Evolutionary conservation across 2,329 filamentous ascomycete genomes (phyloP).

Genomic region (Diaporthe longicolla): DNA sequence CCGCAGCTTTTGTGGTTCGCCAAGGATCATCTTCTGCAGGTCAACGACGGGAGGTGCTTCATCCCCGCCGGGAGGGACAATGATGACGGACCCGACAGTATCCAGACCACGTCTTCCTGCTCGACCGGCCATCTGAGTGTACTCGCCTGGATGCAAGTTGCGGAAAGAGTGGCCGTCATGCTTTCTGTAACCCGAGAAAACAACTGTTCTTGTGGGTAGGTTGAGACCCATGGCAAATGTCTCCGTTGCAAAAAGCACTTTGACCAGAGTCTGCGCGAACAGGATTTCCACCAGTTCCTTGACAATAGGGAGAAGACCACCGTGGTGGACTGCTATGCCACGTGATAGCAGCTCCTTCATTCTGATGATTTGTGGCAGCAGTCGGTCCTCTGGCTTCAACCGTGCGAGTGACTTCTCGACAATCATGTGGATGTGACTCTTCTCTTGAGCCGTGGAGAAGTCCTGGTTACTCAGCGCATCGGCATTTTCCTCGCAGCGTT

Average conservation of each 20-base stretch:
- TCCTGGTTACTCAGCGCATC: conserved; percentile 95
- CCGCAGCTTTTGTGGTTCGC: conserved; percentile 92
- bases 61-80: conserved; percentile 85
- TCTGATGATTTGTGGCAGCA: conserved; percentile 91
- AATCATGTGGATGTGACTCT: conserved; percentile 97
- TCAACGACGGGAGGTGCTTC: conserved; percentile 90
- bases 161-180: conserved; percentile 94
- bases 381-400: conserved; percentile 89
- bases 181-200: conserved; percentile 97
- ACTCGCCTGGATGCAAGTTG: conserved; percentile 93
- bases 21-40: conserved; percentile 93
- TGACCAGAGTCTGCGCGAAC: conserved; percentile 94
- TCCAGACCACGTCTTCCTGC: conserved; percentile 94
- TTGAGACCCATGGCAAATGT: conserved; percentile 99
- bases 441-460: conserved; percentile 92
- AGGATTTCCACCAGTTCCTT: conserved; percentile 98
- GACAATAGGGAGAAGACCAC: conserved; percentile 93
- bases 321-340: conserved; percentile 96
- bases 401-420: conserved; percentile 95
- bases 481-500: conserved; percentile 96
- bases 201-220: conserved; percentile 93
- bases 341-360: conserved; percentile 87
- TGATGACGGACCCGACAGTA: conserved; percentile 92
- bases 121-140: conserved; percentile 98
- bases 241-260: conserved; percentile 96